A percentile compares a stretch with the other conserved stretches of the same genome.
These are phyloP conservation scores for Ormosia emarginata DNA, from an alignment of 306 rosid species.

Conservation along the genomic window DNA sequence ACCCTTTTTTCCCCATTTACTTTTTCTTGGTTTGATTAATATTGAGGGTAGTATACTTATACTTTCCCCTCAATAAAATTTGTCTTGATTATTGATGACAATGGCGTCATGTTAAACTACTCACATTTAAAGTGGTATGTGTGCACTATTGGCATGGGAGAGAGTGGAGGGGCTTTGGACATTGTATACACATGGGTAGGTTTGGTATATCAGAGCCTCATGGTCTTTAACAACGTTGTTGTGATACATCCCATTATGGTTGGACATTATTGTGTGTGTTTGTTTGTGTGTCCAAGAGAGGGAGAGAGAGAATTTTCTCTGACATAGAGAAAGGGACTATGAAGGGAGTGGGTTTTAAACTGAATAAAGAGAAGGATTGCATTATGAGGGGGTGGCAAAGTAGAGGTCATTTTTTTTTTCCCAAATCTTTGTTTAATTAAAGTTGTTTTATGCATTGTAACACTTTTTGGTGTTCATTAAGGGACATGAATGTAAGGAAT, in stretches of 20 bases:
- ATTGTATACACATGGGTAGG: conserved; percentile 65
- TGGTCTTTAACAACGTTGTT: conserved; percentile 56
- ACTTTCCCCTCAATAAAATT: too few species aligned
- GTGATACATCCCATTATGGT: conserved; percentile 28
- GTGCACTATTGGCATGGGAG: conserved; percentile 63
- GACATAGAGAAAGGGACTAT: conserved; percentile 17
- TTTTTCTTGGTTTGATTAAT: too few species aligned
- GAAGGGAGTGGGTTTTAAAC: conserved; percentile 34
- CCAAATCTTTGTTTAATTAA: neutral
- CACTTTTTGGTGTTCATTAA: conserved; percentile 31
- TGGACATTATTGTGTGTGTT: conserved; percentile 17
- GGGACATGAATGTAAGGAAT: conserved; percentile 28
- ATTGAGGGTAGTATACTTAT: too few species aligned
- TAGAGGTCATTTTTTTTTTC: neutral
- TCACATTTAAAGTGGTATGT: neutral
- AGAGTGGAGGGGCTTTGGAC: conserved; percentile 87
- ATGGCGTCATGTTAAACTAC: too few species aligned
- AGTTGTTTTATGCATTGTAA: neutral
- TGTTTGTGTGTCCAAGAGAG: neutral
- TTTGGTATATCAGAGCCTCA: conserved; percentile 46
- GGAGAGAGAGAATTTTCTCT: neutral
- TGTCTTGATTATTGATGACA: too few species aligned
- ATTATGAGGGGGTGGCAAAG: conserved; percentile 11
- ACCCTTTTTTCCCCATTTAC: too few species aligned
- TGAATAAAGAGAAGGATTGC: neutral